Base-by-base conservation (phyloP, 2,329 filamentous ascomycete species). In the Dryadomyces quercus-mongolicae region DNA sequence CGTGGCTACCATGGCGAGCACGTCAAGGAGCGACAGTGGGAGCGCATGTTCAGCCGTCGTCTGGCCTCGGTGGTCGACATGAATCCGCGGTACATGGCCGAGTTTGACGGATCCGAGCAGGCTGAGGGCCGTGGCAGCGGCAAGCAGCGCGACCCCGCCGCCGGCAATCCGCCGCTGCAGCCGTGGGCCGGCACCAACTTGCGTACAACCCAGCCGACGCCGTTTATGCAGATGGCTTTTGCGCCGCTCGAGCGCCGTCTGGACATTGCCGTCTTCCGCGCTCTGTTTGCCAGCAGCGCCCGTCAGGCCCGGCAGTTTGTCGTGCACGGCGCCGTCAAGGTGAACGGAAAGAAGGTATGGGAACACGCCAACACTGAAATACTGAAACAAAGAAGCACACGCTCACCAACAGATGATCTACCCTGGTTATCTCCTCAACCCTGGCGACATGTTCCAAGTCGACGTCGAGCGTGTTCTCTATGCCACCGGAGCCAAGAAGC, bases 371-470 rank as follows among this genome's bases (percentile, higher is more conserved):
- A n/a, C n/a, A n/a, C n/a, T n/a, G n/a, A n/a, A n/a, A n/a, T n/a
- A n/a, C n/a, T n/a, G n/a, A n/a, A n/a, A n/a, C n/a, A n/a, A n/a
- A n/a, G n/a, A n/a, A n/a, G n/a, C n/a, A n/a, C n/a, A n/a, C n/a
- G 10, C 50, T 51, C 10, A 48, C 45, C 15, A 18, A 38, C 54
- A 95, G 92, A 95, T 97, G 87, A 77, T 80, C 59, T 88, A 93
- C 65, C 91, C 93, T 9, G 86, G 89, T 54, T 98, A 98, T 69
- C 83, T 90, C 60, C 80, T 98, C 43, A 98, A 98, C 69, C 94
- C 93, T 2, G 93, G 93, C 61, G 93, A 98, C 68, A 88, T 98
- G 82, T 98, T 98, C 76, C 89, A 95, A 67, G 92, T 98, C 62
- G 86, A 96, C 20, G 78, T 87, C 40, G 88, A 95, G 43, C 82